Base-by-base conservation (phyloP, 164 flowering plant genomes). In the Sedum album region DNA sequence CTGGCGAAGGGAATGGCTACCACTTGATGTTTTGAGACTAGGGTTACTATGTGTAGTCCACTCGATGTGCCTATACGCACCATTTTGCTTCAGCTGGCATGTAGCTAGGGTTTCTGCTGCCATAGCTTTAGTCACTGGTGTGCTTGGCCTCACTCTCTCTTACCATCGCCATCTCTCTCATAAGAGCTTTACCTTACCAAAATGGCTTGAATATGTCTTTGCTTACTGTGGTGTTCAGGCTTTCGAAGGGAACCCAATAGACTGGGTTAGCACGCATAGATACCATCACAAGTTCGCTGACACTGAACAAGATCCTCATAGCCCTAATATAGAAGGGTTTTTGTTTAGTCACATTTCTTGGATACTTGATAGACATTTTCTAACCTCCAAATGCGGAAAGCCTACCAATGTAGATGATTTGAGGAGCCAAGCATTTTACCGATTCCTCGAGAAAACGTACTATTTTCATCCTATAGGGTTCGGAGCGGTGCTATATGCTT, bases 261-360 rank as follows among this genome's bases (percentile, higher is more conserved):
- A 90, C 75, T 93, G 98, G 98, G 96, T 93, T 66, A 88, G 95
- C 71, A 88, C 90, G 17, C 96, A 90, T 49, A 83, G 98, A 69
- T 87, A 75, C 68, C 96, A 93, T 71, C 96, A 93, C 76, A 91
- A 88, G 75, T 88, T 74, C 68, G 81, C 88, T 70, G 96, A 90
- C 76, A 81, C 96, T 5, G 91, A 88, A 31, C 79, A 76, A 79
- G 96, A 93, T 67, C 96, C 98, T 1, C 98, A 92, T 71, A 92
- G 93, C 73, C 98, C 95, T 31, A 66, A 13, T 44, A 44, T 73
- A 31, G 89, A 88, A 75, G 98, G 98, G 9, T 90, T 92, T 72
- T 87, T 92, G 96, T 86, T 79, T 53, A 88, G 91, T 69, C 98
- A 92, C 73, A 83, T 90, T 79, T 87, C 79, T 71, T 92, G 95